Evolutionary conservation across 2,329 filamentous ascomycete species (phyloP), one percentile per base, ranked within the genome.

Genomic region (Alternaria brassicicola): DNA sequence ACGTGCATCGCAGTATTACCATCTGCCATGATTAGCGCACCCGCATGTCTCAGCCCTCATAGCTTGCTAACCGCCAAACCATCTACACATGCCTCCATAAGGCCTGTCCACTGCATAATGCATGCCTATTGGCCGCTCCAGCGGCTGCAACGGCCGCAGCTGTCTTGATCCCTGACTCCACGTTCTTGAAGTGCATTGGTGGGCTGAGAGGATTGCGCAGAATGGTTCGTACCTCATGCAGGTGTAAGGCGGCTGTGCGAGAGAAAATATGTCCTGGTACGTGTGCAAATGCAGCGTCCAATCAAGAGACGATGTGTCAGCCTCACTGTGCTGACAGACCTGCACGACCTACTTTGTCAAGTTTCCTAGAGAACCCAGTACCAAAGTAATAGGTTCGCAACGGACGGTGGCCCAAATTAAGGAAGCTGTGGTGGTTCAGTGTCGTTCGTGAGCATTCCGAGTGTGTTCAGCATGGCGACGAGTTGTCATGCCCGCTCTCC

Each of bases 21-120:
- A 43, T 52, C 35, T 52, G 21, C 48, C 47, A 52, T 45, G 53
- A 52, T 52, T 56, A 56, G 47, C 48, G 46, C 50, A 51, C 39
- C 38, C 46, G 43, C 38, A 45, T 45, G 35, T 50, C 30, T 51
- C 53, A 56, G 47, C 47, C 47, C 33, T 38, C 19, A 26, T 52
- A 43, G 38, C 35, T 30, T 43, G 53, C 30, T 33, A 38, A n/a
- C 38, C 38, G 39, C 38, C 31, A 36, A 52, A 38, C 53, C 30
- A 52, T 25, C 30, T 28, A 26, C 28, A 42, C 21, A 35, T 28
- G 28, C 21, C 17, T 41, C 21, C 26, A 31, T 25, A 26, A 30
- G 36, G 36, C 28, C 25, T 36, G 43, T 55, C 23, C 23, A 38
- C 23, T 49, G 45, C 52, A 42, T 47, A 19, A 21, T 19, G 28